Conservation (phyloP, 345 rosid species). For the Crucihimalaya himalaica region DNA sequence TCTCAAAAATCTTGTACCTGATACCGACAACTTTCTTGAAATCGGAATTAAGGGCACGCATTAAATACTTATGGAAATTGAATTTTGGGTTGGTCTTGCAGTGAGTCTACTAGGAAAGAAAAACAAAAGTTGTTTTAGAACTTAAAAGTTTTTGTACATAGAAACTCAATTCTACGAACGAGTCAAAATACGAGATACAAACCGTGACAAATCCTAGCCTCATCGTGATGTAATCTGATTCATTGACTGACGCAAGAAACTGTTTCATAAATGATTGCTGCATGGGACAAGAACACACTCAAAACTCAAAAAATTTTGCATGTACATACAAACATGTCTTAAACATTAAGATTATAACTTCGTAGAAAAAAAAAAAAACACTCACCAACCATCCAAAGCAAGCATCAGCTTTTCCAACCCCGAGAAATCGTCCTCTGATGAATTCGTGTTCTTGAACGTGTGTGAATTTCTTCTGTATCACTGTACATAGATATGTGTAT, state of each 20-base stretch:
- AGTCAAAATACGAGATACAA: neutral
- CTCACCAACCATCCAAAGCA: conserved; percentile 74
- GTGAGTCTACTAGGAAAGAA: conserved; percentile 56
- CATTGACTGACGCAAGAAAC: conserved; percentile 71
- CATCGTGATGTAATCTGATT: conserved; percentile 75
- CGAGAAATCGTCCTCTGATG: conserved; percentile 65
- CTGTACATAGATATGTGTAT: conserved; percentile 37
- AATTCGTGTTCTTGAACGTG: conserved; percentile 70
- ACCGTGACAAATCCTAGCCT: conserved; percentile 87
- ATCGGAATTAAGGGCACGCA: conserved; percentile 91
- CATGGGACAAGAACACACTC: conserved; percentile 21
- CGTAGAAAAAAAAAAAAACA: neutral
- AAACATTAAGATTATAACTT: neutral
- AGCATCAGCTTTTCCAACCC: conserved; percentile 61
- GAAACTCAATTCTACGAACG: neutral
- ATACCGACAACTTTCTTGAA: conserved; percentile 93
- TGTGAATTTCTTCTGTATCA: conserved; percentile 43
- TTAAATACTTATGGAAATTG: conserved; percentile 80
- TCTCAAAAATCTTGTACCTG: conserved; percentile 46
- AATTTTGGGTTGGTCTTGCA: conserved; percentile 74
- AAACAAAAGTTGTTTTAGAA: neutral
- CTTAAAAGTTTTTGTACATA: neutral
- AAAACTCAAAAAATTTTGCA: neutral
- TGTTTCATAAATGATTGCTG: conserved; percentile 92
- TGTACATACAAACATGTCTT: neutral